Conservation (phyloP, 106 monocot species). For the Dioscorea zingiberensis region DNA sequence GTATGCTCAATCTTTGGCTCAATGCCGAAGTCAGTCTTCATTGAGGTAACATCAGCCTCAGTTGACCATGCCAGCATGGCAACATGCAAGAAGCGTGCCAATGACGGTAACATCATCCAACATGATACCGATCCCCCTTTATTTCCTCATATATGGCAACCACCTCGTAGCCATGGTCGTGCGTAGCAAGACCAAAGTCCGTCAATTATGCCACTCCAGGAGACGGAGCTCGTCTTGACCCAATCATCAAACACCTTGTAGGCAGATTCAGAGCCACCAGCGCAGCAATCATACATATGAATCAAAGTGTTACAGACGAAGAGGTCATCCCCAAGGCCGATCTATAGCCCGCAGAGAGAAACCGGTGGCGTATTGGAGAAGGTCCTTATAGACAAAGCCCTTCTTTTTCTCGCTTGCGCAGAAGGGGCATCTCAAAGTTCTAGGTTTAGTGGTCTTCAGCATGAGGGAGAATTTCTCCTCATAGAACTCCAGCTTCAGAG, state of each 20-base stretch:
- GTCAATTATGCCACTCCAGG: conserved; percentile 70
- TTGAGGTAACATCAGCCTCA: conserved; percentile 36
- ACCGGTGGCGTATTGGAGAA: too few relatives aligned
- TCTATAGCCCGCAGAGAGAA: too few relatives aligned
- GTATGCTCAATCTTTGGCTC: conserved; percentile 74
- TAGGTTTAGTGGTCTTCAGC: too few relatives aligned
- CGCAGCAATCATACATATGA: conserved; percentile 32
- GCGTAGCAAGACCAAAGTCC: conserved; percentile 59
- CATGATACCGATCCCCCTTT: conserved; percentile 19
- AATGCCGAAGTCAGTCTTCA: conserved; percentile 30
- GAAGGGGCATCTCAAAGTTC: too few relatives aligned
- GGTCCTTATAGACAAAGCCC: too few relatives aligned
- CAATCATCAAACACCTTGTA: conserved; percentile 43
- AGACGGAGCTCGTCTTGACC: conserved; percentile 25
- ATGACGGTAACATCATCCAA: conserved; percentile 59
- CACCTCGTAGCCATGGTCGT: conserved; percentile 49
- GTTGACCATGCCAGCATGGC: conserved; percentile 51
- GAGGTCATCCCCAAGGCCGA: conserved; percentile 28
- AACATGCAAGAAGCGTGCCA: conserved; percentile 60
- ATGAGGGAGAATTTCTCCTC: too few relatives aligned
- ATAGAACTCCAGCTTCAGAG: too few relatives aligned
- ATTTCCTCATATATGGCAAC: conserved; percentile 44
- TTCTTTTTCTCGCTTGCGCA: too few relatives aligned
- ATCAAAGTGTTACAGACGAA: conserved; percentile 68
- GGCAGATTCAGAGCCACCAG: conserved; percentile 12